Base-by-base conservation (phyloP, 768 basidiomycete genomes). In the Boletus speciosus region DNA sequence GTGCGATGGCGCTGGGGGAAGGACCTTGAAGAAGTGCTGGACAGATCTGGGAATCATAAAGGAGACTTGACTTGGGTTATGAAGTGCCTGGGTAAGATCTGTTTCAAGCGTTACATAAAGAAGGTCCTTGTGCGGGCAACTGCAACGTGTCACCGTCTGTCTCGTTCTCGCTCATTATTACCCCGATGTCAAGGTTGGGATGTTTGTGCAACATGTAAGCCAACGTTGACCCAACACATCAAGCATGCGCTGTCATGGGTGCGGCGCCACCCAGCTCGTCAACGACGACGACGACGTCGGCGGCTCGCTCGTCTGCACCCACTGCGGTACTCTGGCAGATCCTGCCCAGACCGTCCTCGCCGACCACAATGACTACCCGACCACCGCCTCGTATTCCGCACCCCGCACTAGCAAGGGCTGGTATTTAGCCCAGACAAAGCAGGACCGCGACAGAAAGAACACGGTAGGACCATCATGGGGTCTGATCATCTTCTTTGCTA, bases 261-360 rank as follows among this genome's bases (percentile, higher is more conserved):
- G 88, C 67, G 78, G 76, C 41, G 78, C 72, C 12, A 16, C 61
- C 51, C 81, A 80, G 16, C 68, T 76, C 56, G 82, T 78, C 76
- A 78, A 84, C 69, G 81, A 83, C 59, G 25, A 83, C 59, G 25
- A 6, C 25, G 76, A 78, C 32, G 77, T 79, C 27, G 79, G 77
- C 52, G 79, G 77, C 52, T 84, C 85, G 3, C 69, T 76, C 43
- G 81, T 90, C 55, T 92, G 90, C 69, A 80, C 80, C 12, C 48
- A 57, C n/a, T 91, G 90, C 60, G 90, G 85, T 15, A 83, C 83
- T n/a, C 79, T 92, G 19, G 74, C 71, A 10, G 83, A 89, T 61
- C 76, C 87, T 0, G 73, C 77, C 14, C 85, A 85, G 73, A 76
- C 76, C 27, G 70, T 87, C 38, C 80, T 92, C 46, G 75, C 81